Percentiles rank a stretch among this genome's conserved stretches.
Evolutionary conservation across 2,329 filamentous ascomycete species (phyloP).

Genomic region (Periconia sp.): DNA sequence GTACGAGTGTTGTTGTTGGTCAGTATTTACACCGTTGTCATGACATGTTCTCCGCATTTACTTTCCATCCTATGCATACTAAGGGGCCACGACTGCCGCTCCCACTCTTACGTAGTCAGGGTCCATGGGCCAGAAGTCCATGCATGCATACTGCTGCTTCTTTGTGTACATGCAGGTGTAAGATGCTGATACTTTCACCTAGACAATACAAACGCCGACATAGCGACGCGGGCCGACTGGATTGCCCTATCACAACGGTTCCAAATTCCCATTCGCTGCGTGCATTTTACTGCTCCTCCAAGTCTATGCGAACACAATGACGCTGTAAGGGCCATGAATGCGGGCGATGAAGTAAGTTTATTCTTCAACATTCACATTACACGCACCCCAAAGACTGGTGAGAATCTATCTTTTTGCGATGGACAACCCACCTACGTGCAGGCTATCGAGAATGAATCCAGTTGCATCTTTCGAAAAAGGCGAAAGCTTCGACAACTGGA

Average conservation of each 20-base stretch:
- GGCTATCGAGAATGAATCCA: too few relatives aligned
- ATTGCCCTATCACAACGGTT: conserved; percentile 69
- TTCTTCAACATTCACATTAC: conserved; percentile 7
- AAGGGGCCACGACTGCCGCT: background rate
- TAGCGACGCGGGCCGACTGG: conserved; percentile 78
- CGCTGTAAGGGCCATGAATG: conserved; percentile 69
- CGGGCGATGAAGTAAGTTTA: conserved; percentile 37
- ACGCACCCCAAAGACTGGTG: too few relatives aligned
- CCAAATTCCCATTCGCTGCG: conserved; percentile 76
- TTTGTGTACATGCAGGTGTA: background rate
- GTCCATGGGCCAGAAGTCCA: conserved; percentile 11
- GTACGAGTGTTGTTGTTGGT: conserved; percentile 77
- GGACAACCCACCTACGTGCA: too few relatives aligned
- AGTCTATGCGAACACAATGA: conserved; percentile 84
- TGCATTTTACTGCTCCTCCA: conserved; percentile 76
- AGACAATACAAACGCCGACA: conserved; percentile 97
- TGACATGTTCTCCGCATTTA: background rate
- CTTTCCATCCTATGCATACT: background rate
- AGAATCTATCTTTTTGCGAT: background rate
- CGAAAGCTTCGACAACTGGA: background rate
- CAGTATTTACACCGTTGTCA: conserved; percentile 38
- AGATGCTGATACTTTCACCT: conserved; percentile 14
- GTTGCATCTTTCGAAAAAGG: too few relatives aligned
- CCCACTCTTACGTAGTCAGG: background rate
- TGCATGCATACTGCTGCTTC: background rate